A percentile compares a stretch with the other conserved stretches of the same genome.
phyloP scores from a whole-genome alignment of 345 rosid genomes.

The Passiflora organensis region DNA sequence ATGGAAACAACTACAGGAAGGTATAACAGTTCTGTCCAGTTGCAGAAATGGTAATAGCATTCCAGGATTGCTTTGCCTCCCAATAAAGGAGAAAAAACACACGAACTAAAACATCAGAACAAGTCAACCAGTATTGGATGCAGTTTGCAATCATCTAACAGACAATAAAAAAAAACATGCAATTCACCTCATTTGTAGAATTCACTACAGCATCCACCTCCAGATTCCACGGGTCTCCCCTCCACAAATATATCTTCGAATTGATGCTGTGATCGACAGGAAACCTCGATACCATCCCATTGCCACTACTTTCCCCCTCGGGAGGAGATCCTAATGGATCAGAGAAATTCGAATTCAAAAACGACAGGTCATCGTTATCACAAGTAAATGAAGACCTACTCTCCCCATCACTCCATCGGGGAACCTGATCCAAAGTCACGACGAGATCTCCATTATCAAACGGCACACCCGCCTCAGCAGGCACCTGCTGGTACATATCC shows the following conservation, averaged over 20 bases:
- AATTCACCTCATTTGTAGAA: constrained; percentile 87
- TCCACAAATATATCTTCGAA: constrained; percentile 81
- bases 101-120: too few relatives aligned
- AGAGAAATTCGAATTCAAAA: constrained; percentile 51
- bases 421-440: constrained; percentile 84
- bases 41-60: not conserved
- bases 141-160: too few relatives aligned
- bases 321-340: constrained; percentile 63
- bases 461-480: constrained; percentile 39
- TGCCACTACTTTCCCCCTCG: constrained; percentile 43
- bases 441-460: constrained; percentile 49
- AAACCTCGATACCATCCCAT: constrained; percentile 70
- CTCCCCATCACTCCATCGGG: constrained; percentile 89
- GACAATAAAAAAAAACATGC: not conserved
- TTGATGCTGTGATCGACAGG: constrained; percentile 83
- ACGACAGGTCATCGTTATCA: constrained; percentile 57
- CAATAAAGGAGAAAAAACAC: not conserved
- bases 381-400: constrained; percentile 42
- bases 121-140: too few relatives aligned
- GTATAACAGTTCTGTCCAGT: not conserved
- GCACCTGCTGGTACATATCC: constrained; percentile 53
- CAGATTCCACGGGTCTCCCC: constrained; percentile 96
- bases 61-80: not conserved
- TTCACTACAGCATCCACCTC: constrained; percentile 98
- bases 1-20: not conserved